Evolutionary conservation across 805 yeast species (phyloP).

Genomic region (Torulaspora delbrueckii): DNA sequence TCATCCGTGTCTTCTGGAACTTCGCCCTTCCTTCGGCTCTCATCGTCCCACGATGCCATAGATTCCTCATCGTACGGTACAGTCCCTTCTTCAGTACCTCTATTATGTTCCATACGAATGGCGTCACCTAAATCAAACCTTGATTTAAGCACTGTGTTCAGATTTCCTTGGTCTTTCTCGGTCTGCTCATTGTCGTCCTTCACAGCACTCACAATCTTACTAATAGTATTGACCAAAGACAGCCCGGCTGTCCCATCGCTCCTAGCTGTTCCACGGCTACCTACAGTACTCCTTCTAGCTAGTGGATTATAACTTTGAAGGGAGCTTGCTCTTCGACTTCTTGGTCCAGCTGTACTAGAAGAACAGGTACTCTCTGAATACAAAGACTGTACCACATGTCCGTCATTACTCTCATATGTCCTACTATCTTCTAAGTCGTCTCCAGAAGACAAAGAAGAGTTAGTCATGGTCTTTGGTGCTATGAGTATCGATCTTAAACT

Average conservation of each 20-base stretch:
- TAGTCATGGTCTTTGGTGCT: background rate
- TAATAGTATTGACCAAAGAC: constrained; percentile 12
- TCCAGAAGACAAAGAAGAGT: background rate
- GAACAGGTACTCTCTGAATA: background rate
- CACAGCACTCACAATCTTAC: constrained; percentile 21
- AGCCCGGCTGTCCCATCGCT: constrained; percentile 4
- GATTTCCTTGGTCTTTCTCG: constrained; percentile 7
- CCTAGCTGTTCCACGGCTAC: background rate
- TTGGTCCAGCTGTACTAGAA: background rate
- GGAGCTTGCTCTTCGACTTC: constrained; percentile 3
- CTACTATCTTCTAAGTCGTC: background rate
- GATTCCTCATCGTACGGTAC: constrained; percentile 3
- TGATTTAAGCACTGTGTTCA: constrained; percentile 20
- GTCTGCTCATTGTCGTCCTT: constrained; percentile 26
- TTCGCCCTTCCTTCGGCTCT: background rate
- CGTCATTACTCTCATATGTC: background rate
- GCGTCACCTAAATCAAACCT: constrained; percentile 34
- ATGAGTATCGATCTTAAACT: background rate
- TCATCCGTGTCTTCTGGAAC: constrained; percentile 10
- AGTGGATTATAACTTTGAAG: background rate
- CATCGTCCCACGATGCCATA: constrained; percentile 1
- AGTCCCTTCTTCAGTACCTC: background rate
- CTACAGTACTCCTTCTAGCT: background rate
- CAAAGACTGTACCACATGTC: background rate
- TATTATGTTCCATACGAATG: constrained; percentile 20